These are phyloP conservation scores for Trichosporon sp. DNA, from an alignment of 1,284 basidiomycete genomes.

Conservation along the genomic window DNA sequence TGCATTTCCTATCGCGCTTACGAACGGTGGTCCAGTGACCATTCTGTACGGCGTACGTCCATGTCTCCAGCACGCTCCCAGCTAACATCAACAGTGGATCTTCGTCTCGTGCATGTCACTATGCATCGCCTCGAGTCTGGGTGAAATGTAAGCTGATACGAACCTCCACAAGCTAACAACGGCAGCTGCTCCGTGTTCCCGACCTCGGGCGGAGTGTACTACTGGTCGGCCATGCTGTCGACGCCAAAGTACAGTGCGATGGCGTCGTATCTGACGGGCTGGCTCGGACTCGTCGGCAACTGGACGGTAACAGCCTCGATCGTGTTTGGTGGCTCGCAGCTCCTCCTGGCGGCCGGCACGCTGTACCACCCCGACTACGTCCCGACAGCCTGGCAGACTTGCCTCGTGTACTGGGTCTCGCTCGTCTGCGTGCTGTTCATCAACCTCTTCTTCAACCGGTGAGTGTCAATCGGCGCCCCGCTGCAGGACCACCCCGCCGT, in stretches of 20 bases:
- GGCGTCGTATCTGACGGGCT: constrained; percentile 59
- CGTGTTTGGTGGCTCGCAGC: constrained; percentile 59
- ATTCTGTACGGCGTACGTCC: constrained; percentile 55
- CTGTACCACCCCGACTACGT: constrained; percentile 56
- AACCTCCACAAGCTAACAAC: constrained; percentile 17
- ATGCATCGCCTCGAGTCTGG: constrained; percentile 57
- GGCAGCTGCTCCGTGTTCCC: constrained; percentile 58
- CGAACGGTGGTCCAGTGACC: constrained; percentile 57
- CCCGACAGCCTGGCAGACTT: constrained; percentile 56
- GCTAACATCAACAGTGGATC: constrained; percentile 49
- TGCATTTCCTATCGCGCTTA: constrained; percentile 57
- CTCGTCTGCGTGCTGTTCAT: constrained; percentile 54
- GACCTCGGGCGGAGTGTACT: constrained; percentile 59
- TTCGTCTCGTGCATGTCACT: constrained; percentile 59
- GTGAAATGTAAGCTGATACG: constrained; percentile 53
- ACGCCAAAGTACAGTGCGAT: constrained; percentile 57
- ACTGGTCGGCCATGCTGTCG: constrained; percentile 58
- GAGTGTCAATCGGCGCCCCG: constrained; percentile 22
- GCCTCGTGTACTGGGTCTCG: constrained; percentile 58
- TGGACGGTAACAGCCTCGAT: constrained; percentile 60
- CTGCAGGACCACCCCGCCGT: background rate
- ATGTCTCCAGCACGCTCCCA: background rate
- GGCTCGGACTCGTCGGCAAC: constrained; percentile 59
- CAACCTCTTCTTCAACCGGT: constrained; percentile 55
- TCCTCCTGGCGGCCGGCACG: constrained; percentile 59